A percentile compares a stretch with the other conserved stretches of the same genome.
These are phyloP conservation scores for Periconia sp. DNA, from an alignment of 2,329 filamentous ascomycete genomes.

Conservation along the genomic window DNA sequence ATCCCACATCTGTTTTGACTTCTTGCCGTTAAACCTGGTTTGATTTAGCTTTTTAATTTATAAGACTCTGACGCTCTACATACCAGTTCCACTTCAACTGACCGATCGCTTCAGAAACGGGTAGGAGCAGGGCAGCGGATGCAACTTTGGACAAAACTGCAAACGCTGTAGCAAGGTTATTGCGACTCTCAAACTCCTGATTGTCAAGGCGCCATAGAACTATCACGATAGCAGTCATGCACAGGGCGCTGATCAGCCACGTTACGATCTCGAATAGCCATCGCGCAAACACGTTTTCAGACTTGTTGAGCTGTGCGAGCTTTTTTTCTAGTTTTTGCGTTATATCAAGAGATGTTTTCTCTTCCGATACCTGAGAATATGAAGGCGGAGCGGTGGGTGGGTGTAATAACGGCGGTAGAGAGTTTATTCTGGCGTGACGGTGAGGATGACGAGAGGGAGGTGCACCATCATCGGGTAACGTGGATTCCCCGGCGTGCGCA, in stretches of 20 bases:
- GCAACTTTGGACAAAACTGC: constrained; percentile 27
- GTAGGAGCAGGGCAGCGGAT: constrained; percentile 27
- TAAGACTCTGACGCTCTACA: not conserved
- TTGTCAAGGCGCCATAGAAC: constrained; percentile 33
- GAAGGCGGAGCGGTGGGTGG: not conserved
- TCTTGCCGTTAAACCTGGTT: constrained; percentile 11
- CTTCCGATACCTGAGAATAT: not conserved
- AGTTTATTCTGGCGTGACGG: not conserved
- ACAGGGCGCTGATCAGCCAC: constrained; percentile 13
- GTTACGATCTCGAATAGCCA: constrained; percentile 17
- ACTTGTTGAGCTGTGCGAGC: constrained; percentile 10
- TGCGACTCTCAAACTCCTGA: constrained; percentile 33
- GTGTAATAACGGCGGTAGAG: not conserved
- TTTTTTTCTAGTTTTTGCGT: constrained; percentile 14
- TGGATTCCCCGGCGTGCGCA: too few species aligned
- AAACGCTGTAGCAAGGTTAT: constrained; percentile 23
- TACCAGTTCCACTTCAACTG: constrained; percentile 39
- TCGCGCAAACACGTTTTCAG: constrained; percentile 8
- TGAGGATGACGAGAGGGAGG: too few species aligned
- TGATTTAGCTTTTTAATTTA: not conserved
- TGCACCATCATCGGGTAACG: too few species aligned
- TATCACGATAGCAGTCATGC: constrained; percentile 32
- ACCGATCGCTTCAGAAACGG: constrained; percentile 29
- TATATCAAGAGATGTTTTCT: constrained; percentile 1
- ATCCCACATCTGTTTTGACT: constrained; percentile 22